Conservation (phyloP, 2,329 filamentous ascomycete genomes). For the Zalaria obscura region DNA sequence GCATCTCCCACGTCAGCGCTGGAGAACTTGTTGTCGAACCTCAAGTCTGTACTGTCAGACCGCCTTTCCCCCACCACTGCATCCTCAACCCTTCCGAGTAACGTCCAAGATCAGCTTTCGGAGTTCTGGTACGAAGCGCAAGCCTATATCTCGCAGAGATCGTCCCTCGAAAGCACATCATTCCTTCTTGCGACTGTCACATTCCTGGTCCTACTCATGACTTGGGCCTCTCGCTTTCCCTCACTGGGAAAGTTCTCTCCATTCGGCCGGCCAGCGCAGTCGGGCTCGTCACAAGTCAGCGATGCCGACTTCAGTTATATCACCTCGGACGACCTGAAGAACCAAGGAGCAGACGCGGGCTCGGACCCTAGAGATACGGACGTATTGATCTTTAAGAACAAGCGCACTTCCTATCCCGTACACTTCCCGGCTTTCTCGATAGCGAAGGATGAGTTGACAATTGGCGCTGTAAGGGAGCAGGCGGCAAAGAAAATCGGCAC, state of each 20-base stretch:
- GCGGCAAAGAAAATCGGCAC: constrained; percentile 50
- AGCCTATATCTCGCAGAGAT: constrained; percentile 12
- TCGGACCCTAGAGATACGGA: constrained; percentile 45
- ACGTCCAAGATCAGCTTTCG: not conserved
- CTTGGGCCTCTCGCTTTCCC: constrained; percentile 31
- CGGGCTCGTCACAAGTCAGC: constrained; percentile 42
- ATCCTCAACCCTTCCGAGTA: not conserved
- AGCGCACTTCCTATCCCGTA: constrained; percentile 49
- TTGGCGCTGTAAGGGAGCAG: constrained; percentile 53
- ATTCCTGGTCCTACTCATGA: constrained; percentile 27
- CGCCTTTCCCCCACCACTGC: not conserved
- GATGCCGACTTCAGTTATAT: constrained; percentile 73
- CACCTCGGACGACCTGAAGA: constrained; percentile 54
- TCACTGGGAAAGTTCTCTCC: constrained; percentile 34
- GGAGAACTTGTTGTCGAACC: not conserved
- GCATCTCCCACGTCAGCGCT: not conserved
- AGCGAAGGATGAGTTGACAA: constrained; percentile 54
- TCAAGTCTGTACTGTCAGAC: not conserved
- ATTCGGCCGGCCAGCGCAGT: constrained; percentile 28
- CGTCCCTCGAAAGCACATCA: constrained; percentile 16
- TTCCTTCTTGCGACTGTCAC: constrained; percentile 13
- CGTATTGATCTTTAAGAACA: constrained; percentile 55
- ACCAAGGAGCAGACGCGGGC: constrained; percentile 5
- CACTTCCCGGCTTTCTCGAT: constrained; percentile 66
- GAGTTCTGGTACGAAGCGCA: constrained; percentile 6